phyloP scores from a whole-genome alignment of 1,284 basidiomycete genomes.

The Wallemia ichthyophaga region DNA sequence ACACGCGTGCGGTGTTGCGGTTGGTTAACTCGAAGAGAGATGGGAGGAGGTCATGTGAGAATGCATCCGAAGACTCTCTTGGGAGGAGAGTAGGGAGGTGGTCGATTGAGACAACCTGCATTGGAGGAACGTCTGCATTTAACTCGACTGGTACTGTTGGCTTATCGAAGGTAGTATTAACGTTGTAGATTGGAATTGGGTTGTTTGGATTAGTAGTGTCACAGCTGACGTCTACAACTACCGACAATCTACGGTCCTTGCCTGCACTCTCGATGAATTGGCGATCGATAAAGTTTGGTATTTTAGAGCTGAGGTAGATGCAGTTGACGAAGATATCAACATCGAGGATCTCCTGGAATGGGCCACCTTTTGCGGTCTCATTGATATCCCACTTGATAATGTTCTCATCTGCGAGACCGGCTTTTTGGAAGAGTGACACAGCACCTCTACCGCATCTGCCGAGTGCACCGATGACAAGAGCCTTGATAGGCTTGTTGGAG shows the following conservation, averaged over 20 bases:
- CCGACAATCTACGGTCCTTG: constrained; percentile 32
- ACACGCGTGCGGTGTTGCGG: constrained; percentile 37
- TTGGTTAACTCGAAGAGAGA: constrained; percentile 49
- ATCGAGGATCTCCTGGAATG: constrained; percentile 81
- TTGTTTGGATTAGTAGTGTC: constrained; percentile 98
- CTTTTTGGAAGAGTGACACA: constrained; percentile 76
- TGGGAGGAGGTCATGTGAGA: constrained; percentile 65
- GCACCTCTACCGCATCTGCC: constrained; percentile 92
- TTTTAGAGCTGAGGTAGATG: constrained; percentile 76
- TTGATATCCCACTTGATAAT: constrained; percentile 94
- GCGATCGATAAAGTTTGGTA: constrained; percentile 58
- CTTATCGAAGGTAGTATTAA: constrained; percentile 84
- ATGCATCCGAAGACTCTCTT: constrained; percentile 86
- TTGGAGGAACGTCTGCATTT: constrained; percentile 28
- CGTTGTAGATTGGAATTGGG: constrained; percentile 77
- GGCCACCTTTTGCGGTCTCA: constrained; percentile 90
- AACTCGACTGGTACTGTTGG: constrained; percentile 61
- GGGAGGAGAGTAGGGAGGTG: constrained; percentile 88
- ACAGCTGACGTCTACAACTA: constrained; percentile 93
- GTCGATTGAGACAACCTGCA: constrained; percentile 86
- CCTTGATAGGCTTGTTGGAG: constrained; percentile 41
- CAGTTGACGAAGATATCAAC: constrained; percentile 99
- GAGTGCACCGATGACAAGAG: constrained; percentile 81
- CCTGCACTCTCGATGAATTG: constrained; percentile 49
- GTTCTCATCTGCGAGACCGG: constrained; percentile 65